These are phyloP conservation scores for Skeletonema grethae DNA, from an alignment of 108 stramenopile genomes.

Conservation along the genomic window DNA sequence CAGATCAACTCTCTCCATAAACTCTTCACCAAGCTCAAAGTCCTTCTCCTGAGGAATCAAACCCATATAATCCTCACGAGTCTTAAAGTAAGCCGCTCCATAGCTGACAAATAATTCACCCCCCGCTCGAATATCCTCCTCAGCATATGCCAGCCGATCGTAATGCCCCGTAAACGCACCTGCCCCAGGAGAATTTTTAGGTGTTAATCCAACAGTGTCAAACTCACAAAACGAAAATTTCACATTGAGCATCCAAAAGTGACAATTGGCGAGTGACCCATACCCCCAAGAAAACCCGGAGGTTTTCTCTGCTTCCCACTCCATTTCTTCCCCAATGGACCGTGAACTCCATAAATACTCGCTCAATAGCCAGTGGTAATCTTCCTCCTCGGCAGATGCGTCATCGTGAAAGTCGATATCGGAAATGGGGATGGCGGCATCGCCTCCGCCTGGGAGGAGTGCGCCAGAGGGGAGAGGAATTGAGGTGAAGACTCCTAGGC, in stretches of 20 bases:
- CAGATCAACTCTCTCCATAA: conserved; percentile 15
- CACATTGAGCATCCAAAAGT: conserved; percentile 31
- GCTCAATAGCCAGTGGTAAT: conserved; percentile 40
- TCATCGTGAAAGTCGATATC: conserved; percentile 57
- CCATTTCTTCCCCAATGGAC: conserved; percentile 10
- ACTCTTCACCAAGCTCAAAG: conserved; percentile 50
- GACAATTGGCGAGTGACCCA: conserved; percentile 30
- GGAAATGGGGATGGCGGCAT: conserved; percentile 55
- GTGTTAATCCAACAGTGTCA: conserved; percentile 26
- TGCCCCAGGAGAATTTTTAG: conserved; percentile 51
- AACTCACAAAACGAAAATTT: conserved; percentile 1
- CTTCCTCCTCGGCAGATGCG: conserved; percentile 1
- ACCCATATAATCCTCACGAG: conserved; percentile 37
- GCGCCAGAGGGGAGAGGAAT: conserved; percentile 15
- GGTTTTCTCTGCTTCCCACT: conserved; percentile 21
- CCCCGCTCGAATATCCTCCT: conserved; percentile 47
- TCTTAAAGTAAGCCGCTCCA: conserved; percentile 57
- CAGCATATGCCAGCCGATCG: conserved; percentile 30
- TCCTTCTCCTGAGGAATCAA: conserved; percentile 40
- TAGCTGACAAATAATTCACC: conserved; percentile 74
- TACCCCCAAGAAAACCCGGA: conserved; percentile 15
- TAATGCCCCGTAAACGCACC: conserved; percentile 74
- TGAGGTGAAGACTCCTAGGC: conserved; percentile 68
- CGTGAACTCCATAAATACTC: conserved; percentile 61
- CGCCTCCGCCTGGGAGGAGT: conserved; percentile 50